Conservation (phyloP, 257 asterid species). For the Solanum megistacrolobum region DNA sequence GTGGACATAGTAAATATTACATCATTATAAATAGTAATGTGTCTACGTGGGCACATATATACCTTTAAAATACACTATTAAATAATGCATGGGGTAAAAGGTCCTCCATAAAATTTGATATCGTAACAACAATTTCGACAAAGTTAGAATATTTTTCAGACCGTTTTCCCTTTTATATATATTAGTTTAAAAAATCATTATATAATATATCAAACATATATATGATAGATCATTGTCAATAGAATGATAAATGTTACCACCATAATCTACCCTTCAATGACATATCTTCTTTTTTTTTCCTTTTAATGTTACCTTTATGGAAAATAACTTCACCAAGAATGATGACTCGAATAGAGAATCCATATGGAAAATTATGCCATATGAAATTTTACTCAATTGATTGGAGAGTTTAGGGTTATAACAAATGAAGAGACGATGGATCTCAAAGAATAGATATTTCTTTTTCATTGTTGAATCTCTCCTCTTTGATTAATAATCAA, state of each 20-base stretch:
- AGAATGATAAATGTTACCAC: not conserved
- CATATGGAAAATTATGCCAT: not conserved
- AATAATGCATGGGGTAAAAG: too few relatives aligned
- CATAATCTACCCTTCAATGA: not conserved
- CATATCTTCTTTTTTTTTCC: not conserved
- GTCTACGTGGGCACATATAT: too few relatives aligned
- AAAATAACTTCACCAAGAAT: not conserved
- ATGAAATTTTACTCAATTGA: not conserved
- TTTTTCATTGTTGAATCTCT: not conserved
- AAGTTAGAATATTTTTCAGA: too few relatives aligned
- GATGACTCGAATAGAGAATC: not conserved
- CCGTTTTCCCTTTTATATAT: too few relatives aligned
- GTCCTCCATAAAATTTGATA: too few relatives aligned
- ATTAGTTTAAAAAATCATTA: too few relatives aligned
- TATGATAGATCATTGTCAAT: not conserved
- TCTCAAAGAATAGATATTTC: not conserved
- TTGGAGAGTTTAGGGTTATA: not conserved
- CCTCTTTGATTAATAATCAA: not conserved
- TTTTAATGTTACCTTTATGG: not conserved
- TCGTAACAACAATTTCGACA: too few relatives aligned
- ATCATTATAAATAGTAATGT: too few relatives aligned
- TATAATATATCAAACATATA: too few relatives aligned
- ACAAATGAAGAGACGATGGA: not conserved
- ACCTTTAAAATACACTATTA: too few relatives aligned
- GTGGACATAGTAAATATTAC: too few relatives aligned